Conservation (phyloP, 1,139 yeast species). For the Diutina pseudorugosa region DNA sequence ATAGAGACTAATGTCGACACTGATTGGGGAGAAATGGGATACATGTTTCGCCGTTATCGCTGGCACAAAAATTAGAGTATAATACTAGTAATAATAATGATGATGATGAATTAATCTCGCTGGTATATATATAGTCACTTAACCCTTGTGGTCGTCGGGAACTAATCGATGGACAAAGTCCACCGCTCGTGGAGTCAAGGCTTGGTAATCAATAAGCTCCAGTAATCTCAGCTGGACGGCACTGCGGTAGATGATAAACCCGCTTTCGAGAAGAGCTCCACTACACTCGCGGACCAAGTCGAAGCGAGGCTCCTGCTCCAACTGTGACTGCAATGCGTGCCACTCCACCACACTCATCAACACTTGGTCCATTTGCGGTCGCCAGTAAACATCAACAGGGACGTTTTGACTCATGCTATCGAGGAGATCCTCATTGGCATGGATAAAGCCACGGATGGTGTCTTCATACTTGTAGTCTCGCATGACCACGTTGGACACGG, state of each 20-base stretch:
- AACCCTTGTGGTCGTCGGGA: neutral
- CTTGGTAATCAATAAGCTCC: neutral
- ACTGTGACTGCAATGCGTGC: neutral
- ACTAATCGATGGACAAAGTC: neutral
- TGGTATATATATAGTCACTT: neutral
- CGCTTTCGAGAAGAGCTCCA: neutral
- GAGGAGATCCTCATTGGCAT: neutral
- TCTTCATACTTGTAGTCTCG: neutral
- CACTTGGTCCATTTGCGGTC: neutral
- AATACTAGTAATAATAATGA: no score
- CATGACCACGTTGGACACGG: neutral
- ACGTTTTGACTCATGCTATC: neutral
- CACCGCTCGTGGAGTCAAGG: neutral
- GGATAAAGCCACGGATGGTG: neutral
- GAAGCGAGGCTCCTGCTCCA: neutral
- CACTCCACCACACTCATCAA: neutral
- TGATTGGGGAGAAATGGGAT: constrained; percentile 59
- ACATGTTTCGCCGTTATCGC: neutral
- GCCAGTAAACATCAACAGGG: neutral
- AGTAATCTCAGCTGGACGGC: neutral
- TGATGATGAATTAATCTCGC: neutral
- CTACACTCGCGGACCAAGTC: neutral
- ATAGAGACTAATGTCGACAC: constrained; percentile 54
- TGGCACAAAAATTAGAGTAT: neutral
- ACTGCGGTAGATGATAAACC: neutral